A percentile compares a stretch with the other conserved stretches of the same genome.
These are phyloP conservation scores for Ceratobasidium sp. DNA, from an alignment of 1,284 basidiomycete species.

Conservation along the genomic window DNA sequence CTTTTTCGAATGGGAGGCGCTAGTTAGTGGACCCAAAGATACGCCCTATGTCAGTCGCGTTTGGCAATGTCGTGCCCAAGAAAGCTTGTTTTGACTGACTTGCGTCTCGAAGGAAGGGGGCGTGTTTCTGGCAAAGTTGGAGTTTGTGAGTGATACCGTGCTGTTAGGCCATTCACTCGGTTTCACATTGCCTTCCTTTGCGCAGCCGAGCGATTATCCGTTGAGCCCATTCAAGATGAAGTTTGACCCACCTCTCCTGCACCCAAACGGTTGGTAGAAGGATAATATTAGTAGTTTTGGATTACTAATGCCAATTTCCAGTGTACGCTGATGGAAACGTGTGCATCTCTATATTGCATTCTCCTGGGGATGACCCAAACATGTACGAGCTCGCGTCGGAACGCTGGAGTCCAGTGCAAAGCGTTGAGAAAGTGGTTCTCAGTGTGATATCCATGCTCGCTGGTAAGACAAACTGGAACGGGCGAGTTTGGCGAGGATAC, in stretches of 20 bases:
- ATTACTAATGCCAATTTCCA: constrained; percentile 50
- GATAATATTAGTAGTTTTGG: constrained; percentile 23
- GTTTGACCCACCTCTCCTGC: constrained; percentile 96
- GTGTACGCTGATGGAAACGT: constrained; percentile 65
- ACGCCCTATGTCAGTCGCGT: constrained; percentile 85
- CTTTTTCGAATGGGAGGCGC: constrained; percentile 98
- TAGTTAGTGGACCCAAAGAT: constrained; percentile 96
- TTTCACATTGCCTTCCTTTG: background rate
- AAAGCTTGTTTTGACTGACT: constrained; percentile 11
- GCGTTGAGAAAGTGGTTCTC: constrained; percentile 94
- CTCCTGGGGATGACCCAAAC: constrained; percentile 93
- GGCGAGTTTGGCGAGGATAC: background rate
- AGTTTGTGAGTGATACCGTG: constrained; percentile 73
- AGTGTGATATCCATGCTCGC: constrained; percentile 99
- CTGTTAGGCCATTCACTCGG: constrained; percentile 1
- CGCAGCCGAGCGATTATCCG: constrained; percentile 89
- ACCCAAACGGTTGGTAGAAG: constrained; percentile 87
- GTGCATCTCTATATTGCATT: constrained; percentile 98
- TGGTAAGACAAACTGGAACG: constrained; percentile 59
- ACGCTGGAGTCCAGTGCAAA: constrained; percentile 97
- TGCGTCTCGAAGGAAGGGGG: constrained; percentile 83
- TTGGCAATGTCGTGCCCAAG: background rate
- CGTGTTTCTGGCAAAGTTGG: constrained; percentile 91
- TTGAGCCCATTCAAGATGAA: constrained; percentile 98
- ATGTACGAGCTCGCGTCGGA: constrained; percentile 95